Evolutionary conservation across 2,329 filamentous ascomycete species (phyloP).

Genomic region (Nemania bipapillata): DNA sequence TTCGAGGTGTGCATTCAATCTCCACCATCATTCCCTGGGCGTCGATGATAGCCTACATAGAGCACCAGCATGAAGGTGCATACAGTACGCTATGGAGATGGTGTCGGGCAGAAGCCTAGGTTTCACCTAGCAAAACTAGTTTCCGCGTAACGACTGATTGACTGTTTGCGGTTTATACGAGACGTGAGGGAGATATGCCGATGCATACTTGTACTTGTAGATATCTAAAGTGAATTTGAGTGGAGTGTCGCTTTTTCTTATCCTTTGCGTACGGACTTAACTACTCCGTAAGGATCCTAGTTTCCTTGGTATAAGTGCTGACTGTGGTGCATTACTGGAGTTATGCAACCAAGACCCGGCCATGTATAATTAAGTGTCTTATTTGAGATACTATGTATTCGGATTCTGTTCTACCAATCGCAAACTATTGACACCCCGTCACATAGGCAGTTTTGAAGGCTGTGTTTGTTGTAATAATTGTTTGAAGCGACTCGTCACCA

Average conservation of each 20-base stretch:
- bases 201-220: too few species aligned
- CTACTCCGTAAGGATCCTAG: neutral
- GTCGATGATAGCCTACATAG: neutral
- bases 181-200: neutral
- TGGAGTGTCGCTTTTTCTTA: neutral
- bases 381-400: neutral
- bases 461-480: constrained; percentile 9
- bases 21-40: neutral
- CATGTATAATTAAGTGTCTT: neutral
- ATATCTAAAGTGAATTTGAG: neutral
- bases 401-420: neutral
- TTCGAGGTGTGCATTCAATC: neutral
- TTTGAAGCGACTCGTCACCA: constrained; percentile 16
- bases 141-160: neutral
- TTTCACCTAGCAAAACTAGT: neutral
- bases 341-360: constrained; percentile 26
- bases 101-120: neutral
- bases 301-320: neutral
- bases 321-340: neutral
- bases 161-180: neutral
- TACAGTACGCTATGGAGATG: too few species aligned
- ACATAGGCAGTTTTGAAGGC: constrained; percentile 29
- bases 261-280: neutral
- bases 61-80: too few species aligned
- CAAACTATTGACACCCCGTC: neutral